Evolutionary conservation across 75 land plant genomes (phyloP).

Genomic region (Picea sitchensis): DNA sequence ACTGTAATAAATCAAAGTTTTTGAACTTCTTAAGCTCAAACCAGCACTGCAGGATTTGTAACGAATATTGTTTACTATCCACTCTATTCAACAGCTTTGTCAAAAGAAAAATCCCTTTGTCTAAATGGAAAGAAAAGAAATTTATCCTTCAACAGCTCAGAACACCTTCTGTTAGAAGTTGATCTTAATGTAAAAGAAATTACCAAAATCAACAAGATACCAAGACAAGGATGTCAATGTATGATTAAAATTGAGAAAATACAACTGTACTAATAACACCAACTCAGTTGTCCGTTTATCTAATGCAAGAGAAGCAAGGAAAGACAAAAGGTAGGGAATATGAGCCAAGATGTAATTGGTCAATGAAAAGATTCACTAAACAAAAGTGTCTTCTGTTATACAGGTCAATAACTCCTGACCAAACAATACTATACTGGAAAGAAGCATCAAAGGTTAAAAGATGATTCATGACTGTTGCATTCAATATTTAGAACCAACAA

Average conservation of each 20-base stretch:
- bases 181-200: background rate
- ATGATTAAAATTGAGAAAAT: too few species aligned
- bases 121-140: background rate
- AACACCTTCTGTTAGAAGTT: background rate
- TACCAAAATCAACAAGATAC: background rate
- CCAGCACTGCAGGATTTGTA: background rate
- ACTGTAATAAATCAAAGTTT: background rate
- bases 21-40: background rate
- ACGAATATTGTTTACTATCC: background rate
- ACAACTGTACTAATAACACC: background rate
- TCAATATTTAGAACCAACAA: background rate
- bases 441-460: background rate
- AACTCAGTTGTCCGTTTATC: background rate
- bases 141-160: background rate
- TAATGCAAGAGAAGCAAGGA: background rate
- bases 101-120: background rate
- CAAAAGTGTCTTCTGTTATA: background rate
- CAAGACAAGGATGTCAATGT: background rate
- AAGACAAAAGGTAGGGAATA: background rate
- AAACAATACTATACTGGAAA: background rate
- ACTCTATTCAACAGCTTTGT: background rate
- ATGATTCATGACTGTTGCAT: background rate
- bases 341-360: background rate
- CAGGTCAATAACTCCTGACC: background rate
- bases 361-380: background rate